Evolutionary conservation across 352 stramenopile species (phyloP).

Genomic region (Phytophthora pistaciae): DNA sequence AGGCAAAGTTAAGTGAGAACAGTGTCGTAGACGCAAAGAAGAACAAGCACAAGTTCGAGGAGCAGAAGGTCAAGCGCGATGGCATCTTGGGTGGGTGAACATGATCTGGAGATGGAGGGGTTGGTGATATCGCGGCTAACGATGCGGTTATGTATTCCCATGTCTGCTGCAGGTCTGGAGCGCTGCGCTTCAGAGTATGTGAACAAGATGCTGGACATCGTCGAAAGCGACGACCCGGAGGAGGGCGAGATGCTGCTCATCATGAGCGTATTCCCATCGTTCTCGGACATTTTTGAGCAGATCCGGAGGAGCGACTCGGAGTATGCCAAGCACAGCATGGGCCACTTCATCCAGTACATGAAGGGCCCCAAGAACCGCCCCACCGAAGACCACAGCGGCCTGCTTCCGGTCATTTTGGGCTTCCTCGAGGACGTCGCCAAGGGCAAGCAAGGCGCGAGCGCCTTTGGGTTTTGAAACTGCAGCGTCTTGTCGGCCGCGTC

Average conservation of each 20-base stretch:
- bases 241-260: conserved; percentile 86
- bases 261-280: conserved; percentile 89
- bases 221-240: conserved; percentile 82
- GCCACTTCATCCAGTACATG: conserved; percentile 88
- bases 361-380: conserved; percentile 88
- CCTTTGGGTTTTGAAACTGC: conserved; percentile 80
- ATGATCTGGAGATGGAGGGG: not conserved
- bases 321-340: conserved; percentile 88
- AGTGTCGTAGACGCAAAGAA: conserved; percentile 82
- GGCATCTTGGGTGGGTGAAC: conserved; percentile 70
- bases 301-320: conserved; percentile 81
- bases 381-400: conserved; percentile 71
- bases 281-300: conserved; percentile 89
- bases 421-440: conserved; percentile 79
- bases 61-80: conserved; percentile 85
- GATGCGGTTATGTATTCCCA: not conserved
- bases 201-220: conserved; percentile 86
- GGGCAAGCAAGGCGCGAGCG: conserved; percentile 65
- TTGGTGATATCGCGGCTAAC: conserved; percentile 5
- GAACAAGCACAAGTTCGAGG: conserved; percentile 83
- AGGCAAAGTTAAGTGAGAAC: conserved; percentile 64
- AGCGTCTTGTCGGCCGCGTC: conserved; percentile 31
- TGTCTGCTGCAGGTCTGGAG: conserved; percentile 62
- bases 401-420: conserved; percentile 76
- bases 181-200: conserved; percentile 89